These are phyloP conservation scores for Thelonectria discophora DNA, from an alignment of 2,329 filamentous ascomycete species.

Conservation along the genomic window DNA sequence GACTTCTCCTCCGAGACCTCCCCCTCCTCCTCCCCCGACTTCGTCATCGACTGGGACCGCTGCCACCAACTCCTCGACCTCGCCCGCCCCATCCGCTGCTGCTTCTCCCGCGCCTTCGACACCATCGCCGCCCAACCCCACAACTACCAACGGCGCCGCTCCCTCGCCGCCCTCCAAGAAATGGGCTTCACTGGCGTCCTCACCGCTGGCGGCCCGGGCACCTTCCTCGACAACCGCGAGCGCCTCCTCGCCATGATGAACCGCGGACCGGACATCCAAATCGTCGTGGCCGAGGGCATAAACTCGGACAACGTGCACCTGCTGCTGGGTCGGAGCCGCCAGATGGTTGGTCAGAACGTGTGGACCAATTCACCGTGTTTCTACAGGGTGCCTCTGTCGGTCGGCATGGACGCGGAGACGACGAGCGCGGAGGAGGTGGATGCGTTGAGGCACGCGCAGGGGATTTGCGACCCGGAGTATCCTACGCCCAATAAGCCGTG, in stretches of 20 bases:
- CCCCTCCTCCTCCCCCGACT: too few species aligned
- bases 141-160: slow-evolving; percentile 29
- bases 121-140: slow-evolving; percentile 47
- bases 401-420: slow-evolving; percentile 32
- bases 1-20: too few species aligned
- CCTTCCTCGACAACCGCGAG: slow-evolving; percentile 51
- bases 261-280: slow-evolving; percentile 49
- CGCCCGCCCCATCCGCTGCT: slow-evolving; percentile 54
- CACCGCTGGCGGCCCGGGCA: slow-evolving; percentile 61
- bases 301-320: slow-evolving; percentile 51
- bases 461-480: slow-evolving; percentile 39
- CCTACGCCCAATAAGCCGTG: slow-evolving; percentile 43
- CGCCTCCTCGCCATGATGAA: slow-evolving; percentile 50
- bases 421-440: slow-evolving; percentile 41
- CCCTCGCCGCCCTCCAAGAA: slow-evolving; percentile 47
- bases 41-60: slow-evolving; percentile 51
- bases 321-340: slow-evolving; percentile 41
- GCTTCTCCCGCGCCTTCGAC: slow-evolving; percentile 68
- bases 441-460: slow-evolving; percentile 34
- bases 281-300: slow-evolving; percentile 63
- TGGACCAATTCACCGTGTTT: slow-evolving; percentile 60
- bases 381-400: background rate
- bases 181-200: slow-evolving; percentile 62
- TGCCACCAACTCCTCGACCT: slow-evolving; percentile 53
- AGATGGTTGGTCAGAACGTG: slow-evolving; percentile 33